These are phyloP conservation scores for Phtheirospermum japonicum DNA, from an alignment of 257 asterid genomes.

Conservation along the genomic window DNA sequence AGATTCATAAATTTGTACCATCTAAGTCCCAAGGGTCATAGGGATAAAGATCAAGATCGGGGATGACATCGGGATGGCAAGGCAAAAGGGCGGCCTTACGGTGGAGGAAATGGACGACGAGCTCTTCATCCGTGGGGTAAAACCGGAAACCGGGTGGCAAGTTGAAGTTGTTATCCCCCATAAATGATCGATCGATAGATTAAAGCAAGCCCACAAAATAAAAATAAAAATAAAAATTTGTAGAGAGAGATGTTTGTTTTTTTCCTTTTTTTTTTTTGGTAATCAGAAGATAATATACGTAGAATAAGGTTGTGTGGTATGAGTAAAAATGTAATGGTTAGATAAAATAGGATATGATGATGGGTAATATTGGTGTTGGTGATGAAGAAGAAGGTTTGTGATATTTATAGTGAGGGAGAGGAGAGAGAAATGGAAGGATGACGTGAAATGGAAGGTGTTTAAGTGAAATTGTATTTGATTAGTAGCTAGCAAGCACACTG, in stretches of 20 bases:
- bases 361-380: too few relatives aligned
- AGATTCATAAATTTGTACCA: too few relatives aligned
- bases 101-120: conserved; percentile 93
- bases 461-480: not conserved
- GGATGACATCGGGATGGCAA: conserved; percentile 89
- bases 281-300: not conserved
- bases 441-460: conserved; percentile 67
- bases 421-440: conserved; percentile 25
- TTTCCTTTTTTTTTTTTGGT: not conserved
- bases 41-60: conserved; percentile 89
- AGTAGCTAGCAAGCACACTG: not conserved
- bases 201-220: not conserved
- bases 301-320: not conserved
- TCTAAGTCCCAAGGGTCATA: conserved; percentile 94
- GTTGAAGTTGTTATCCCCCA: conserved; percentile 66
- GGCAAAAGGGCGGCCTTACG: conserved; percentile 82
- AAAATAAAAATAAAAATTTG: not conserved
- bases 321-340: not conserved
- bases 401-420: conserved; percentile 51
- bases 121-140: conserved; percentile 87
- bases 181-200: conserved; percentile 18
- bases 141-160: conserved; percentile 95
- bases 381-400: conserved; percentile 16
- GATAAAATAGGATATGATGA: not conserved
- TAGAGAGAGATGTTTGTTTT: not conserved